Percentiles rank a stretch among this genome's conserved stretches.
Evolutionary conservation across 257 asterid genomes (phyloP).

Genomic region (Solanum arcanum): DNA sequence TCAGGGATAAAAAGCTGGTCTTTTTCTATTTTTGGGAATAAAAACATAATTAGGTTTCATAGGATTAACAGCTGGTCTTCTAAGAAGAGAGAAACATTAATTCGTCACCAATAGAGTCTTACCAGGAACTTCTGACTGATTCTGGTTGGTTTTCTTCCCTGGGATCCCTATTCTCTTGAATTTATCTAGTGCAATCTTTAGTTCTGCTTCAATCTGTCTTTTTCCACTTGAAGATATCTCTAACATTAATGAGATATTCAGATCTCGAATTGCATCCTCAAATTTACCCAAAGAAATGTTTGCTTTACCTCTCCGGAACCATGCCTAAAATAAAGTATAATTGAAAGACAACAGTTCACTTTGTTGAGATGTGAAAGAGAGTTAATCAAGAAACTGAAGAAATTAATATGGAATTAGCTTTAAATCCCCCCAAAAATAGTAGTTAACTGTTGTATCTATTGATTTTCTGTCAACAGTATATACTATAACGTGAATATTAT

Average conservation of each 20-base stretch:
- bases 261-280: conserved; percentile 59
- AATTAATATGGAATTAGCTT: background rate
- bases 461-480: background rate
- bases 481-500: background rate
- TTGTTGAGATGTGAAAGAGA: background rate
- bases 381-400: background rate
- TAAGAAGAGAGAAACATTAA: background rate
- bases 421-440: background rate
- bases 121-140: conserved; percentile 26
- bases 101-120: background rate
- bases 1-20: background rate
- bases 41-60: background rate
- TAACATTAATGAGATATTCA: conserved; percentile 42
- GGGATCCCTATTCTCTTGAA: conserved; percentile 15
- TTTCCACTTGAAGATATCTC: conserved; percentile 67
- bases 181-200: conserved; percentile 22
- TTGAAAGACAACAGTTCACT: conserved; percentile 1
- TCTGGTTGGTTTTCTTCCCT: conserved; percentile 17
- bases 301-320: conserved; percentile 88
- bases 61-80: background rate
- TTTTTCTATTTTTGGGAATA: background rate
- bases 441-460: background rate
- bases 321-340: conserved; percentile 39
- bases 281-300: conserved; percentile 60
- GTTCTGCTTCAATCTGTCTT: conserved; percentile 62